A percentile compares a stretch with the other conserved stretches of the same genome.
Evolutionary conservation across 371 early-diverging fungal species (phyloP).

Genomic region (Mortierella sp.): DNA sequence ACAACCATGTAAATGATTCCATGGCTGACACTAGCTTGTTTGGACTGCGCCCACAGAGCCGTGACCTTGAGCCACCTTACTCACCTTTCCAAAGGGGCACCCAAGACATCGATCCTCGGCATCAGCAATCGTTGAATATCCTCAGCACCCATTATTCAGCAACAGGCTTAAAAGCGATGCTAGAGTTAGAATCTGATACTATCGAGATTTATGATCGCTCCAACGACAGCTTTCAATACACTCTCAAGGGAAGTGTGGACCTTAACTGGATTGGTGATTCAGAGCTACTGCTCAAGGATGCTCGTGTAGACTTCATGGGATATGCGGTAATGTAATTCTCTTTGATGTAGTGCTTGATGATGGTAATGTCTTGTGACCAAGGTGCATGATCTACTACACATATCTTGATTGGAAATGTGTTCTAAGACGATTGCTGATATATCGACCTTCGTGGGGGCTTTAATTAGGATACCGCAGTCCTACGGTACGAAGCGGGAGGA

Average conservation of each 20-base stretch:
- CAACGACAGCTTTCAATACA: slow-evolving; percentile 47
- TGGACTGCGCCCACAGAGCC: slow-evolving; percentile 2
- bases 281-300: slow-evolving; percentile 47
- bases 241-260: slow-evolving; percentile 50
- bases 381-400: not conserved
- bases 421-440: not conserved
- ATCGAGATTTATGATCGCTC: slow-evolving; percentile 56
- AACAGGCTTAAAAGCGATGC: slow-evolving; percentile 32
- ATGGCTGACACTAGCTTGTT: not conserved
- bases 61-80: slow-evolving; percentile 21
- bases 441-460: not conserved
- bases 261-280: slow-evolving; percentile 33
- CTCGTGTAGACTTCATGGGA: slow-evolving; percentile 54
- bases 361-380: not conserved
- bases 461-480: slow-evolving; percentile 47
- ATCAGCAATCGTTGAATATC: not conserved
- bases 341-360: not conserved
- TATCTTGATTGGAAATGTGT: not conserved
- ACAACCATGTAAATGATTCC: slow-evolving; percentile 9
- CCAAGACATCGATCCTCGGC: slow-evolving; percentile 12
- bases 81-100: slow-evolving; percentile 5
- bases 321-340: slow-evolving; percentile 40
- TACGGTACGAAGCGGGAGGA: slow-evolving; percentile 41
- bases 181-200: slow-evolving; percentile 47
- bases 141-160: slow-evolving; percentile 15